Evolutionary conservation across 73 alveolate species (phyloP).

Genomic region (Breviolum minutum): DNA sequence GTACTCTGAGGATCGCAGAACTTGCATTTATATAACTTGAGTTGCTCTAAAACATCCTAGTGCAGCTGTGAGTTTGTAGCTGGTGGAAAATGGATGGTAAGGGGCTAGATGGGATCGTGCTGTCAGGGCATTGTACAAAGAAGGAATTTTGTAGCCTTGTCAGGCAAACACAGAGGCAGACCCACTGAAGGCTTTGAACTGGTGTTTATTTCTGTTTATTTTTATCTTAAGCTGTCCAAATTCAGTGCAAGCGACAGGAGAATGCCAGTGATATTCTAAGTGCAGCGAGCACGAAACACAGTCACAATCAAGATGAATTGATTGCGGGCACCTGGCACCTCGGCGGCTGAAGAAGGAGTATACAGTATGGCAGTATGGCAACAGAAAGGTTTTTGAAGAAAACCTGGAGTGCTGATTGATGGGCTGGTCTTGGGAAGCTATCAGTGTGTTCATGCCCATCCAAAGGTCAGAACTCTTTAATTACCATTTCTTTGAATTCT

Average conservation of each 20-base stretch:
- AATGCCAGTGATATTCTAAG: conserved; percentile 28
- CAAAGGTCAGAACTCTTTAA: too few relatives aligned
- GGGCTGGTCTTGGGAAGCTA: too few relatives aligned
- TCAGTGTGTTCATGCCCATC: too few relatives aligned
- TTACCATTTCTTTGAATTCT: too few relatives aligned
- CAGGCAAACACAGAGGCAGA: too few relatives aligned
- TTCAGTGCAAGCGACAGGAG: background rate
- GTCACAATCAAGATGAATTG: conserved; percentile 80
- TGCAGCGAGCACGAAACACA: conserved; percentile 57
- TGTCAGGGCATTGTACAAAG: background rate
- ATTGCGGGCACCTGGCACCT: conserved; percentile 81
- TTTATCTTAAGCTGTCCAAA: too few relatives aligned
- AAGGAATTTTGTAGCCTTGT: background rate
- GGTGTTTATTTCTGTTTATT: background rate
- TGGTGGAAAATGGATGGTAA: too few relatives aligned
- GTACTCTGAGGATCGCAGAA: conserved; percentile 13
- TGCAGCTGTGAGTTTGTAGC: too few relatives aligned
- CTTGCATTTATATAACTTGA: background rate
- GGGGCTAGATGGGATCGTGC: background rate
- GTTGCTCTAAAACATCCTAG: background rate
- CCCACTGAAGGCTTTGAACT: background rate
- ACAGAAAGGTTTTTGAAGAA: too few relatives aligned
- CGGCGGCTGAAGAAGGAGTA: background rate
- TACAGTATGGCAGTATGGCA: too few relatives aligned
- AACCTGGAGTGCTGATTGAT: too few relatives aligned